Conservation (phyloP, 305 asterid genomes). For the Fraxinus floribunda region DNA sequence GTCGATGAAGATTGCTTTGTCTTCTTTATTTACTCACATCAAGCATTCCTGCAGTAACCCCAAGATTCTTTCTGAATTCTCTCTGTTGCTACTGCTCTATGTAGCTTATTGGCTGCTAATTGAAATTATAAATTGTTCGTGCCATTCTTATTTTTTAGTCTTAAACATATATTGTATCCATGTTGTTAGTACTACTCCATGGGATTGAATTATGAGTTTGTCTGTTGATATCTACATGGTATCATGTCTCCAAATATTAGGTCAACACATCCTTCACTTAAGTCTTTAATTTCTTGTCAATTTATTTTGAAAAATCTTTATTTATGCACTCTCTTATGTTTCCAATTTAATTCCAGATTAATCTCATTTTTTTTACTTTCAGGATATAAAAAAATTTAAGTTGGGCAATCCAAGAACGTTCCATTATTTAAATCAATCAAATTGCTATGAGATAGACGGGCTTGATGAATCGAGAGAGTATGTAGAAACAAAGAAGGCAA, state of each 20-base stretch:
- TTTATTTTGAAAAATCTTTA: not conserved
- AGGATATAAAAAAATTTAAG: constrained; percentile 77
- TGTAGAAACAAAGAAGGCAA: constrained; percentile 80
- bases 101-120: not conserved
- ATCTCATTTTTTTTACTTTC: constrained; percentile 22
- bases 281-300: not conserved
- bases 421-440: constrained; percentile 91
- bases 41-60: not conserved
- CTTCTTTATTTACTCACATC: not conserved
- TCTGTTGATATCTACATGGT: not conserved
- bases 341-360: not conserved
- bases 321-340: constrained; percentile 1
- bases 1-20: not conserved
- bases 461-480: constrained; percentile 86
- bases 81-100: not conserved
- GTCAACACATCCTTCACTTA: not conserved
- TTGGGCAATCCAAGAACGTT: constrained; percentile 82
- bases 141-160: not conserved
- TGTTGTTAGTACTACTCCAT: not conserved
- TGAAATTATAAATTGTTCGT: not conserved
- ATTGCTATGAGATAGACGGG: constrained; percentile 77
- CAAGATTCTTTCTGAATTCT: not conserved
- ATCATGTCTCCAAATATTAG: not conserved
- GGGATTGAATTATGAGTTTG: not conserved
- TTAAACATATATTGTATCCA: not conserved